phyloP scores from a whole-genome alignment of 768 basidiomycete genomes.

The Suillus americanus region DNA sequence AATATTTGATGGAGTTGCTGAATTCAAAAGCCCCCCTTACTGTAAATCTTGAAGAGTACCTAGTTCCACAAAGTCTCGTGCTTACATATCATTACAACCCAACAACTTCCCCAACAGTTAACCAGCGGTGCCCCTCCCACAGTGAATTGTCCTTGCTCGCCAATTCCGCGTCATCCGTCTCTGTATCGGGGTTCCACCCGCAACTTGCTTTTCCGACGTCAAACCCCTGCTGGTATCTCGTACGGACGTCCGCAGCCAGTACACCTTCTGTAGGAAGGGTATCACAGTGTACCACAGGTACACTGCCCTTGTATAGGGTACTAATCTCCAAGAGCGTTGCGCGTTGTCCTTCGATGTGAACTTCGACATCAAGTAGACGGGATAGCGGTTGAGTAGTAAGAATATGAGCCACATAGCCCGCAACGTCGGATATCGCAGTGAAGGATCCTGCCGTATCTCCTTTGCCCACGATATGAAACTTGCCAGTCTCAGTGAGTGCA shows the following conservation, averaged over 20 bases:
- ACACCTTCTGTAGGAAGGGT: slow-evolving; percentile 15
- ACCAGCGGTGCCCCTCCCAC: slow-evolving; percentile 23
- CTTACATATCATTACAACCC: not conserved
- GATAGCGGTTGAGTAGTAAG: slow-evolving; percentile 18
- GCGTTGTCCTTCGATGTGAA: slow-evolving; percentile 25
- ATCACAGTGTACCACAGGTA: slow-evolving; percentile 11
- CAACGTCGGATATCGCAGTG: slow-evolving; percentile 26
- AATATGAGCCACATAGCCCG: slow-evolving; percentile 26
- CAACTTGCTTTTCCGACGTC: slow-evolving; percentile 19
- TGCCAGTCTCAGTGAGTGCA: slow-evolving; percentile 13
- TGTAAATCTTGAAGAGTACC: not conserved
- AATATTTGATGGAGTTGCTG: no score
- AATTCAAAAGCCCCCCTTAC: no score
- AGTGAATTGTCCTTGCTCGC: slow-evolving; percentile 21
- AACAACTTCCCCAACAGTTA: slow-evolving; percentile 12
- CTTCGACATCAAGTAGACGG: slow-evolving; percentile 14
- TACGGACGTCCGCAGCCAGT: slow-evolving; percentile 9
- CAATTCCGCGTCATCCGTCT: slow-evolving; percentile 12
- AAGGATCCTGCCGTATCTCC: slow-evolving; percentile 24
- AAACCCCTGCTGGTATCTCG: slow-evolving; percentile 14
- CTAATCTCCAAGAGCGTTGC: slow-evolving; percentile 15
- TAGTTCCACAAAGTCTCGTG: not conserved
- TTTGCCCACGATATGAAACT: slow-evolving; percentile 22
- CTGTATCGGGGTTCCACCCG: slow-evolving; percentile 18
- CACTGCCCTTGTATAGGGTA: slow-evolving; percentile 5